Evolutionary conservation across 257 asterid genomes (phyloP).

Genomic region (Nicotiana noctiflora): DNA sequence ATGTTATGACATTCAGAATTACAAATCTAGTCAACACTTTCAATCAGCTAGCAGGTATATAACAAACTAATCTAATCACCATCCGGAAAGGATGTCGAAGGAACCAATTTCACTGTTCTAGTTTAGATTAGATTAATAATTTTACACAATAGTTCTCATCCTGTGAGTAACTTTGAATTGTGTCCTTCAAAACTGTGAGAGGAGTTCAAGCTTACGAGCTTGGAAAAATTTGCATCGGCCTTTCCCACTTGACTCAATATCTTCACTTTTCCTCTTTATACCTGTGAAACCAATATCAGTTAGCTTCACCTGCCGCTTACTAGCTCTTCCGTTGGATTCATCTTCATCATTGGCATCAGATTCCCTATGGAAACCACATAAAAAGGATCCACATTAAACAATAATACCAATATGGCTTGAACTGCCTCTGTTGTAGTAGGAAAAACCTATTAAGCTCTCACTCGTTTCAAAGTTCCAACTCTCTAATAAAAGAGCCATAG

Average conservation of each 20-base stretch:
- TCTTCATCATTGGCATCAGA: conserved; percentile 61
- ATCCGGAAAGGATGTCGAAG: neutral
- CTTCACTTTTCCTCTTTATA: conserved; percentile 64
- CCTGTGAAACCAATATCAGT: conserved; percentile 56
- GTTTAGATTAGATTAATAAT: neutral
- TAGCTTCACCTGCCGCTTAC: conserved; percentile 68
- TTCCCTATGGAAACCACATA: conserved; percentile 44
- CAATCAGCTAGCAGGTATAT: neutral
- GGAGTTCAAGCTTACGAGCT: conserved; percentile 83
- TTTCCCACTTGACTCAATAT: conserved; percentile 69
- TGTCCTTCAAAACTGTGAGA: conserved; percentile 47
- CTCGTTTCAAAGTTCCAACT: neutral
- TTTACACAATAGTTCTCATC: neutral
- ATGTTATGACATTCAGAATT: neutral
- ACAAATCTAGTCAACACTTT: neutral
- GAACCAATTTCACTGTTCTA: neutral
- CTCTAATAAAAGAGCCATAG: neutral
- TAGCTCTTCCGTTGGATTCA: conserved; percentile 28
- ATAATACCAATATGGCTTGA: neutral
- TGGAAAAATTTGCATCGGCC: conserved; percentile 91
- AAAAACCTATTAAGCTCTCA: neutral
- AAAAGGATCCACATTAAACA: neutral
- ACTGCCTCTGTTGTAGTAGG: neutral
- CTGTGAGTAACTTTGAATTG: neutral
- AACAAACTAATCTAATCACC: neutral